Base-by-base conservation (phyloP, 139 green algal genomes). In the Marvania coccoides region DNA sequence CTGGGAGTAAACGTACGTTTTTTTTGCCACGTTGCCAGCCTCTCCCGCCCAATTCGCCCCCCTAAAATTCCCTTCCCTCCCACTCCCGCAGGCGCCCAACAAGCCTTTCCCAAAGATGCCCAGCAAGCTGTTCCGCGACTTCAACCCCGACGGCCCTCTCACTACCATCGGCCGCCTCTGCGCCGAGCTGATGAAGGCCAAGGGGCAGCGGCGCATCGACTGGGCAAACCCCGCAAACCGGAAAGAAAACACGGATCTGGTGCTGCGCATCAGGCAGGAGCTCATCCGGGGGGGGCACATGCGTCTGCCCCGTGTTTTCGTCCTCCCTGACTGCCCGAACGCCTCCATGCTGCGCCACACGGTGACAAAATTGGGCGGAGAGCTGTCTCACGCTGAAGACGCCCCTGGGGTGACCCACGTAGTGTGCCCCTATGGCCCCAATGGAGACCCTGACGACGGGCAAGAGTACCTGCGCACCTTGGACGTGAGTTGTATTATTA, bases 391-490 rank as follows among this genome's bases (percentile, higher is more conserved):
- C 24, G 42, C 33, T 3, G 71, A 69, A 84, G 80, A 78, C 35
- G 71, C 79, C 48, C 31, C 55, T 8, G 69, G 64, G 6, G 67
- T 90, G 10, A 91, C 86, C 0, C 83, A 95, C 66, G 76, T 90
- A 2, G 78, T 95, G 45, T 81, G 81, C 53, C 86, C 88, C 3
- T 88, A 89, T 65, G 79, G 71, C 2, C 58, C 76, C 0, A 72
- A 58, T 3, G 82, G 81, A 1, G 86, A 93, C 46, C 83, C 85
- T 38, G 85, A 91, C 54, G 83, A 91, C 33, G 83, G 78, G 30
- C 48, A 84, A 58, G 61, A 89, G 61, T 88, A 91, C 65, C 75
- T 90, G 57, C 79, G 85, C 26, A 75, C 80, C 2, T 46, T 88
- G 39, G 77, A 87, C 24, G 68, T 82, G 38, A 76, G 79, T 74